Conservation (phyloP, 2,329 filamentous ascomycete genomes). For the Diplodia mutila region DNA sequence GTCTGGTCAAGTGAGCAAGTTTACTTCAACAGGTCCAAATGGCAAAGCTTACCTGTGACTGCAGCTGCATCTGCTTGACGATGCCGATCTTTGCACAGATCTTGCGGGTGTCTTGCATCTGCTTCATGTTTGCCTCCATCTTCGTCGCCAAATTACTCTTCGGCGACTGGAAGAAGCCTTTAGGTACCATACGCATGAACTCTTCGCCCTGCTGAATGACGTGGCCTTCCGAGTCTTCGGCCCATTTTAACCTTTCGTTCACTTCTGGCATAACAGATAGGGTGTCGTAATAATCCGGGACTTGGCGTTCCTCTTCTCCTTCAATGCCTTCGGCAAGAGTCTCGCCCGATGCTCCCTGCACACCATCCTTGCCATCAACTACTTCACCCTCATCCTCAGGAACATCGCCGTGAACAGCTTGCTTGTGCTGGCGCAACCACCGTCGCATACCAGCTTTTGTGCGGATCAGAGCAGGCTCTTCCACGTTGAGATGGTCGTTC, state of each 20-base stretch:
- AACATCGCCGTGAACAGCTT: slow-evolving; percentile 52
- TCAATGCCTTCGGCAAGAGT: slow-evolving; percentile 95
- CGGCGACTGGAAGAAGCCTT: slow-evolving; percentile 75
- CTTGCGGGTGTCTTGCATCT: slow-evolving; percentile 96
- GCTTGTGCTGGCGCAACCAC: slow-evolving; percentile 78
- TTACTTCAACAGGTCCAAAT: slow-evolving; percentile 21
- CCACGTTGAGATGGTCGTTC: slow-evolving; percentile 78
- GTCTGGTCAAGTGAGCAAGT: slow-evolving; percentile 58
- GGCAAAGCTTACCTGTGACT: slow-evolving; percentile 74
- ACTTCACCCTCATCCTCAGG: slow-evolving; percentile 55
- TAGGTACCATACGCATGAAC: slow-evolving; percentile 75
- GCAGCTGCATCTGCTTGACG: slow-evolving; percentile 99
- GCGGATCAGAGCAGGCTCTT: slow-evolving; percentile 84
- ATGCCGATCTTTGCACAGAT: slow-evolving; percentile 95
- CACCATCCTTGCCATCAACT: slow-evolving; percentile 51
- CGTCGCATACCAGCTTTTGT: slow-evolving; percentile 88
- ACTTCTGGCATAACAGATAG: slow-evolving; percentile 86
- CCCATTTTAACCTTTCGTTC: slow-evolving; percentile 76
- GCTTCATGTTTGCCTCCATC: slow-evolving; percentile 87
- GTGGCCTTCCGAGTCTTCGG: slow-evolving; percentile 85
- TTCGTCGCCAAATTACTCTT: slow-evolving; percentile 74
- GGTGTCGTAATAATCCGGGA: slow-evolving; percentile 94
- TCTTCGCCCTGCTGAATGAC: slow-evolving; percentile 88
- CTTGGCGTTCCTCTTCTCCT: slow-evolving; percentile 72
- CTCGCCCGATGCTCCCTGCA: slow-evolving; percentile 62